Percentiles rank a stretch among this genome's conserved stretches.
phyloP scores from a whole-genome alignment of 176 grass and related monocot species.

The Elaeis guineensis region DNA sequence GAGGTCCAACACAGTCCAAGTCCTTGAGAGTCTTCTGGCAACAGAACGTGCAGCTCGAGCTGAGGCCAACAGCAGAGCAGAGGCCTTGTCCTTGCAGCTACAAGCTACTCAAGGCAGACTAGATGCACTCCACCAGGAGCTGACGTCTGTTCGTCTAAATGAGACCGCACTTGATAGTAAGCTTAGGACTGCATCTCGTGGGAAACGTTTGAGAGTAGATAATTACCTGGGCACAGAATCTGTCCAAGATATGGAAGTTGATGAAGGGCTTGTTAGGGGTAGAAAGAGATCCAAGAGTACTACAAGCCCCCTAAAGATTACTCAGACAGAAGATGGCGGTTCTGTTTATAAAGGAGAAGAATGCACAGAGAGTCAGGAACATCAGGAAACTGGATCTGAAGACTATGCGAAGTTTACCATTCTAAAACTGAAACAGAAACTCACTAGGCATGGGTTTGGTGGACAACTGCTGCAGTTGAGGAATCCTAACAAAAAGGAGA shows the following conservation, averaged over 20 bases:
- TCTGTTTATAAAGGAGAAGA: slow-evolving; percentile 46
- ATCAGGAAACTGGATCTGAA: slow-evolving; percentile 31
- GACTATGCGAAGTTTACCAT: slow-evolving; percentile 51
- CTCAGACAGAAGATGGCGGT: slow-evolving; percentile 43
- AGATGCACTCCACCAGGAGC: slow-evolving; percentile 73
- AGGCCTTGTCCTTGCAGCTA: slow-evolving; percentile 58
- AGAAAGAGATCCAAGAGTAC: slow-evolving; percentile 59
- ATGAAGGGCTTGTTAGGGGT: slow-evolving; percentile 31
- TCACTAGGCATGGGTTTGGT: slow-evolving; percentile 54
- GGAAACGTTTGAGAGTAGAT: slow-evolving; percentile 45
- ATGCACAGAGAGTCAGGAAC: slow-evolving; percentile 22
- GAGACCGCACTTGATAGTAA: slow-evolving; percentile 67
- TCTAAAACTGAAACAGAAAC: slow-evolving; percentile 53
- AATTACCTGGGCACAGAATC: slow-evolving; percentile 36
- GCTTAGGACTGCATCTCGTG: slow-evolving; percentile 34
- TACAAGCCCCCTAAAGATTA: slow-evolving; percentile 28
- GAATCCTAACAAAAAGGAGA: slow-evolving; percentile 52
- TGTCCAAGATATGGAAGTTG: slow-evolving; percentile 39
- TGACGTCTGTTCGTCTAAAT: slow-evolving; percentile 55
- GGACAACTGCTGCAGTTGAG: slow-evolving; percentile 41
- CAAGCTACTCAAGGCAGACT: slow-evolving; percentile 79
- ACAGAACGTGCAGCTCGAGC: slow-evolving; percentile 57
- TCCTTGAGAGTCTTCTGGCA: slow-evolving; percentile 53
- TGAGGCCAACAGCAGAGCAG: slow-evolving; percentile 58
- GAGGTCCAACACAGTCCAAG: slow-evolving; percentile 62